phyloP scores from a whole-genome alignment of 352 stramenopile genomes.

The Globisporangium polare region DNA sequence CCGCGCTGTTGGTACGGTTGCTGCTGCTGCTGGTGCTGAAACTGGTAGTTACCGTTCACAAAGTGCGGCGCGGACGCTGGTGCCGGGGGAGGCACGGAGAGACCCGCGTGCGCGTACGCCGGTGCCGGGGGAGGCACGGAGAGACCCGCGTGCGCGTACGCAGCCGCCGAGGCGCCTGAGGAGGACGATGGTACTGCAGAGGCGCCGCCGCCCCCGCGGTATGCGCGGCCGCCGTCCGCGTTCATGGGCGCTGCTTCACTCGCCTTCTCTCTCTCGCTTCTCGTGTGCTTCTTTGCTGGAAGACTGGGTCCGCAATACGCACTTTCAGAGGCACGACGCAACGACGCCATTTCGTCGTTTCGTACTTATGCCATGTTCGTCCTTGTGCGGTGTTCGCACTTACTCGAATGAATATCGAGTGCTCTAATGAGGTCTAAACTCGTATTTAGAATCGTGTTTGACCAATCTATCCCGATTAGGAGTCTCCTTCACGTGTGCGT shows the following conservation, averaged over 20 bases:
- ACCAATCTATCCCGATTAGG: too few relatives aligned
- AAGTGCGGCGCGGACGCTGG: constrained; percentile 14
- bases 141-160: not conserved
- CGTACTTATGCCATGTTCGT: too few relatives aligned
- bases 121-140: not conserved
- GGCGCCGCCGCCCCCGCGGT: not conserved
- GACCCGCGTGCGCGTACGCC: not conserved
- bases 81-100: not conserved
- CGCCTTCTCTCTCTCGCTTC: not conserved
- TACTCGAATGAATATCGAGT: too few relatives aligned
- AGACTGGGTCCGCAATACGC: not conserved
- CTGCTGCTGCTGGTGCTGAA: constrained; percentile 13
- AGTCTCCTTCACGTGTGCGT: too few relatives aligned
- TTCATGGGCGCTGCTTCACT: constrained; percentile 15
- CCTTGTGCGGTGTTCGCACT: too few relatives aligned
- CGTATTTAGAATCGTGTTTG: too few relatives aligned
- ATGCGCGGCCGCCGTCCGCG: constrained; percentile 11
- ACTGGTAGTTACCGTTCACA: constrained; percentile 18
- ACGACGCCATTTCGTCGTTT: too few relatives aligned
- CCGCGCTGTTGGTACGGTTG: constrained; percentile 3
- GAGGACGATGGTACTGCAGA: constrained; percentile 2
- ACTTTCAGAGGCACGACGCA: not conserved
- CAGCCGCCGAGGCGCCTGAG: not conserved
- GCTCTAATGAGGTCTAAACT: too few relatives aligned
- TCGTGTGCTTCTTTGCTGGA: not conserved